Evolutionary conservation across 305 asterid species (phyloP).

Genomic region (Fraxinus greggii): DNA sequence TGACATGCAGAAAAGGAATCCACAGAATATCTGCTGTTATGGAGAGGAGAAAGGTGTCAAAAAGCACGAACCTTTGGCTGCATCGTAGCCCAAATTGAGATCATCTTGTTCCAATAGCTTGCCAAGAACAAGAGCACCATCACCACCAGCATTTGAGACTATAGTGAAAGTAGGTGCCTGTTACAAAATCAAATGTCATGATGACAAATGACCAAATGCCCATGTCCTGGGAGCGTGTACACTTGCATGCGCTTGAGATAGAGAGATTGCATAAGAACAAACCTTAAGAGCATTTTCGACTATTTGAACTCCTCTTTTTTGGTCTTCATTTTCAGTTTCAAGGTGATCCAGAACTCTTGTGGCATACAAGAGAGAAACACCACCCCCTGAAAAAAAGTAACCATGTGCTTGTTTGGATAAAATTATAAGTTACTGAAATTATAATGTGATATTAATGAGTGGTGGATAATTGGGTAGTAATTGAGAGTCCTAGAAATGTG

Average conservation of each 20-base stretch:
- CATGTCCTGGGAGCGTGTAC: not conserved
- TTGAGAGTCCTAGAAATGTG: not conserved
- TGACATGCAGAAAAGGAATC: not conserved
- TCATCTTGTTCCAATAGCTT: conserved; percentile 79
- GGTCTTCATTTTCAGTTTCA: conserved; percentile 70
- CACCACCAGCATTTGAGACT: conserved; percentile 82
- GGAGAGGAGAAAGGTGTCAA: conserved; percentile 2
- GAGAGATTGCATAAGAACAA: conserved; percentile 19
- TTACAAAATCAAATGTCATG: conserved; percentile 25
- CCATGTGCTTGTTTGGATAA: not conserved
- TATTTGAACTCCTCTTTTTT: conserved; percentile 73
- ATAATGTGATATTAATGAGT: not conserved
- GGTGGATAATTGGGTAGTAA: not conserved
- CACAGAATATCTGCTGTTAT: not conserved
- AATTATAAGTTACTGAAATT: not conserved
- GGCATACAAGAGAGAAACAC: conserved; percentile 82
- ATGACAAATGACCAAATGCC: conserved; percentile 13
- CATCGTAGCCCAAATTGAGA: conserved; percentile 71
- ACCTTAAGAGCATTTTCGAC: conserved; percentile 86
- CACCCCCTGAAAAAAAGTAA: conserved; percentile 61
- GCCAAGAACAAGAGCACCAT: conserved; percentile 62
- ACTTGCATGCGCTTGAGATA: not conserved
- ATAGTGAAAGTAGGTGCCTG: conserved; percentile 79
- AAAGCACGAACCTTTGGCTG: conserved; percentile 66
- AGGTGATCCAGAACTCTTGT: conserved; percentile 56